Base-by-base conservation (phyloP, 148 eudicot genomes). In the Rhododendron ferrugineum region DNA sequence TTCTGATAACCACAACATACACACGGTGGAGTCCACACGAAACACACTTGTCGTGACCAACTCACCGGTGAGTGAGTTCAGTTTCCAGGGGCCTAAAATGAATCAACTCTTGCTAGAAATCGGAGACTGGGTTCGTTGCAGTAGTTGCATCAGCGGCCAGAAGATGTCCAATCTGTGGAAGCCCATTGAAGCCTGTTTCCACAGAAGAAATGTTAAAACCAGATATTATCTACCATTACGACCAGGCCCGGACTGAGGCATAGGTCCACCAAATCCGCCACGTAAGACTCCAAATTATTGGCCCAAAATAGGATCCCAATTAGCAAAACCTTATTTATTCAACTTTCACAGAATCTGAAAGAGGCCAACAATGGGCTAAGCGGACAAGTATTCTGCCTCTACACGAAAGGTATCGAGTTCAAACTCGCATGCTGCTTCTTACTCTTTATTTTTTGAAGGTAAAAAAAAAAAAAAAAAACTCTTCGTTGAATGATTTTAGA, bases 91-190 rank as follows among this genome's bases (percentile, higher is more conserved):
- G 28, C 40, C 36, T 50, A 26, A 81, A 30, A 40, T 28, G 42
- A 30, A 32, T 82, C 64, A 86, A 34, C 54, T 85, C 52, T 83
- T 80, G 85, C 78, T 40, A 15, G 85, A 78, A 13, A 81, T 28
- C 1, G 85, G 85, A 83, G 58, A 32, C 52, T 23, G 79, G 52
- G 83, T 87, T 79, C 85, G 88, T 81, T 92, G 94, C 86, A 93
- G 47, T 30, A 93, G 91, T 80, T 92, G 92, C 98, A 95, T 93
- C 36, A 95, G 86, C 10, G 98, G 95, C 98, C 95, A 92, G 87
- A 95, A 95, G 89, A 93, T 93, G 84, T 95, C 95, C 85, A 95
- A 83, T 83, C 92, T 92, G 84, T 92, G 94, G 78, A 92, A 93
- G 37, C 89, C 93, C 79, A 86, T 87, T 0, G 95, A 88, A 79